Base-by-base conservation (phyloP, 371 early-diverging fungal species). In the Circinella minor region DNA sequence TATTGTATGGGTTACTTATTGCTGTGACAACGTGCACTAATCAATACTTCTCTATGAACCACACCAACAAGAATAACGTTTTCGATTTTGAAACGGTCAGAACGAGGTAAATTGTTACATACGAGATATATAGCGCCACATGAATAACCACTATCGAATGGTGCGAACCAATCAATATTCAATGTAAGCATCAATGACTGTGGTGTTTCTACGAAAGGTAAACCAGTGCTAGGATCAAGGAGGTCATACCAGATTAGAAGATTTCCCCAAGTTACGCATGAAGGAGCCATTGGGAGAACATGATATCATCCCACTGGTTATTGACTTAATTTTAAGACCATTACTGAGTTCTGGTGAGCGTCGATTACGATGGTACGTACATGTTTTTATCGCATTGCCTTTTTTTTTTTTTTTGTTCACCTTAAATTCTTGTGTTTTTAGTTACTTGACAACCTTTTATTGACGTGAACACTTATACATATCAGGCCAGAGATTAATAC, bases 131-230 rank as follows among this genome's bases (percentile, higher is more conserved):
- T 71, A 4, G 36, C 66, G 0, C 74, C 74, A 48, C 15, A 46
- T 9, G 68, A 61, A 38, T 68, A 59, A 0, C 37, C 27, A 34
- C 10, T 14, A 9, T 36, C 34, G 43, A 59, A 74, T 1, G 67
- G 55, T 39, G 66, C 46, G 37, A 74, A 74, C 68, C 71, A 71
- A 37, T 74, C 71, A 7, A 65, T 14, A 37, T 71, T 74, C 3
- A 68, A 2, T 2, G 67, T 63, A 5, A 69, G 38, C 64, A 70
- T 15, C 38, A 68, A 27, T 34, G 67, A 66, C 0, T 36, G 51
- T 15, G 37, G 27, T 14, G 34, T 43, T 36, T 57, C 67, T 9
- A 55, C 36, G 34, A 55, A 66, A 6, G 39, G 17, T 9, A 36
- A 9, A 15, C n/a, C 38, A 20, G 9, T 36, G 4, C 7, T 17